These are phyloP conservation scores for sunflower (Helianthus annuus) DNA, from an alignment of 129 eudicot genomes.

Conservation along the genomic window HanXRQr2.0-SUNRISE NC_035433.2:42909741-42910240, in stretches of 20 bases:
- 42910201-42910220: background rate
- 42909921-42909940: conserved; percentile 49
- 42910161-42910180: conserved; percentile 46
- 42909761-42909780: no score
- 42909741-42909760: conserved; percentile 25
- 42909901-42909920: conserved; percentile 64
- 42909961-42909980: conserved; percentile 42
- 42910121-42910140: conserved; percentile 83
- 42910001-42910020: conserved; percentile 45
- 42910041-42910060: conserved; percentile 74
- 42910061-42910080: conserved; percentile 56
- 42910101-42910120: conserved; percentile 83
- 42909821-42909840: conserved; percentile 38
- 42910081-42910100: conserved; percentile 79
- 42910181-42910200: background rate
- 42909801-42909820: background rate
- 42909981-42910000: conserved; percentile 64
- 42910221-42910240: background rate
- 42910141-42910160: conserved; percentile 92
- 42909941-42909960: conserved; percentile 52
- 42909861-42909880: conserved; percentile 79
- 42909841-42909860: conserved; percentile 84
- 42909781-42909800: background rate
- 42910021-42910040: conserved; percentile 66
- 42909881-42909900: conserved; percentile 74